Evolutionary conservation across 1,284 basidiomycete genomes (phyloP).

Genomic region (Athelia psychrophila): DNA sequence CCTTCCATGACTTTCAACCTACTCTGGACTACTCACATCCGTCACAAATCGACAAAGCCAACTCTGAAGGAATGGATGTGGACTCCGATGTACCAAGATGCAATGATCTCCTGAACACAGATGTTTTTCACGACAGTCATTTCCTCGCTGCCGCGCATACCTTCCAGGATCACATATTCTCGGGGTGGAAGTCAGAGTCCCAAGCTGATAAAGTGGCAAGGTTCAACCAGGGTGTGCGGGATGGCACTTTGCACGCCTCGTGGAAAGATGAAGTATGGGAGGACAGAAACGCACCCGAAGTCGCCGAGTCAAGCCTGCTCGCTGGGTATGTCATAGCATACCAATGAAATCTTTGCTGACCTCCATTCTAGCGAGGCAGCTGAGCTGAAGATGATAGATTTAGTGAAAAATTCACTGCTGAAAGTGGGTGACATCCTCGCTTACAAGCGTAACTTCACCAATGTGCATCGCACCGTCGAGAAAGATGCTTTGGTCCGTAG

Average conservation of each 20-base stretch:
- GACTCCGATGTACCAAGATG: conserved; percentile 10
- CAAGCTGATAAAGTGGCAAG: conserved; percentile 39
- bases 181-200: conserved; percentile 44
- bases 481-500: conserved; percentile 50
- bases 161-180: conserved; percentile 58
- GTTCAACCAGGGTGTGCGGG: conserved; percentile 38
- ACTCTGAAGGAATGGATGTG: conserved; percentile 25
- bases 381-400: conserved; percentile 39
- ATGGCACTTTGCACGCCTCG: conserved; percentile 45
- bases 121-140: conserved; percentile 49
- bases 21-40: conserved; percentile 40
- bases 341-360: neutral
- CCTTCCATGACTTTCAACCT: conserved; percentile 37
- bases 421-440: conserved; percentile 50
- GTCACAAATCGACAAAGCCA: conserved; percentile 15
- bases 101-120: conserved; percentile 28
- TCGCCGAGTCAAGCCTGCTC: conserved; percentile 10
- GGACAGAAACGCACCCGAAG: conserved; percentile 30
- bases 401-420: conserved; percentile 42
- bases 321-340: conserved; percentile 21
- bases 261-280: conserved; percentile 66
- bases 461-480: conserved; percentile 36
- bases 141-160: conserved; percentile 53
- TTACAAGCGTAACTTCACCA: conserved; percentile 43
- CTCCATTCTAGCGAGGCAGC: conserved; percentile 28